Evolutionary conservation across 768 basidiomycete species (phyloP).

Genomic region (Trametes elegans): DNA sequence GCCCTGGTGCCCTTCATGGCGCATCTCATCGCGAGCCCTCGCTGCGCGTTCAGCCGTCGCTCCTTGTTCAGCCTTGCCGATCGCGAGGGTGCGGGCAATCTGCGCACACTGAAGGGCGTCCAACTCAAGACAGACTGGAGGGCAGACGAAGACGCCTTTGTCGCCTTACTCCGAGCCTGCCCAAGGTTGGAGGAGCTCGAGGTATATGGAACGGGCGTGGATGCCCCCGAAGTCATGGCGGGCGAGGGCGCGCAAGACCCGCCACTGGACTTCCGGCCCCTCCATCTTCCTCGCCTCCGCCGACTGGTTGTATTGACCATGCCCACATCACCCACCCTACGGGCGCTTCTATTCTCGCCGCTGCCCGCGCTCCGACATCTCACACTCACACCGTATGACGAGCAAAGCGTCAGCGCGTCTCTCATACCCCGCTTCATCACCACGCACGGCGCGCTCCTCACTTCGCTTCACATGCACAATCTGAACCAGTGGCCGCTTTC

Average conservation of each 20-base stretch:
- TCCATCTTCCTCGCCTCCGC: conserved; percentile 56
- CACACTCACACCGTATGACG: conserved; percentile 72
- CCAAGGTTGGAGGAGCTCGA: conserved; percentile 61
- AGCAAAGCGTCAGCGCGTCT: conserved; percentile 57
- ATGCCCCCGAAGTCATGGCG: conserved; percentile 48
- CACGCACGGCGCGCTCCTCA: conserved; percentile 54
- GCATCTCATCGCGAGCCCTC: conserved; percentile 50
- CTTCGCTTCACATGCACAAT: conserved; percentile 63
- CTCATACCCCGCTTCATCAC: conserved; percentile 57
- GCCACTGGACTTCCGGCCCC: conserved; percentile 36
- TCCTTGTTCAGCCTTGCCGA: conserved; percentile 50
- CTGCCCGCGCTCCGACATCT: conserved; percentile 65
- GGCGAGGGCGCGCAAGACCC: conserved; percentile 13
- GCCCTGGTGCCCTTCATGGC: conserved; percentile 66
- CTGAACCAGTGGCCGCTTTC: conserved; percentile 49
- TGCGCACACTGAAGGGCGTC: conserved; percentile 55
- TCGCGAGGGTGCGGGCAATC: conserved; percentile 47
- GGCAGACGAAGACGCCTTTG: conserved; percentile 50
- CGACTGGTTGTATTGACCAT: conserved; percentile 64
- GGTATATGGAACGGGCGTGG: conserved; percentile 57
- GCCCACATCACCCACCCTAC: conserved; percentile 62
- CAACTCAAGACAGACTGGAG: conserved; percentile 35
- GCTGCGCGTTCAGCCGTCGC: conserved; percentile 59
- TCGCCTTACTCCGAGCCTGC: conserved; percentile 54
- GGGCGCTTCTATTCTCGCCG: conserved; percentile 53